Evolutionary conservation across 805 yeast genomes (phyloP), one percentile per base, ranked within the genome.

Genomic region (Schizosaccharomyces japonicus): DNA sequence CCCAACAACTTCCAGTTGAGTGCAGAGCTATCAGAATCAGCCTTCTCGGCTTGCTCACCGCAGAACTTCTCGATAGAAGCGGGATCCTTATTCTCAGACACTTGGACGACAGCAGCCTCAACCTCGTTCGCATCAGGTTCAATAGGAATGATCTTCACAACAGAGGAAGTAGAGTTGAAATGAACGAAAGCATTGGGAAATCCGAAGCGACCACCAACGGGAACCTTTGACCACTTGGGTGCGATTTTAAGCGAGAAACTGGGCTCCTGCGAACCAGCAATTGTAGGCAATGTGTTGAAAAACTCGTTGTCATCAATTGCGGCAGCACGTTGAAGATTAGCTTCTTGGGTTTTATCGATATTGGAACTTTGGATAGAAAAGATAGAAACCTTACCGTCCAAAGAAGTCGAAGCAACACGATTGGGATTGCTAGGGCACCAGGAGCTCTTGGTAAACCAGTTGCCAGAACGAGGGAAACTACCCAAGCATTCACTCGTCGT

Each of bases 351-450:
- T 27, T 39, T 28, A 21, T 26, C 30, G 47, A 39, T 21, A 60
- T 64, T 29, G 6, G 90, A 78, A 59, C 85, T 94, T 64, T 90
- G 99, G 52, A 90, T 66, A 21, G 94, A 72, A 63, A 85, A 95
- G 32, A 87, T 50, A 10, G 52, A 47, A 26, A 55, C 52, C 39
- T 51, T 52, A 4, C 58, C 58, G 29, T 55, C 58, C 33, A 52
- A 55, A 39, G 59, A 56, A 21, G 93, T 81, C 49, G 80, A 71
- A 4, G 94, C 94, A 66, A 90, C 80, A 47, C 82, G 63, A 52
- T 87, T 95, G 2, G 99, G 98, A 27, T 80, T 72, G 23, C 68
- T 61, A 39, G 94, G 94, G 50, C 94, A 92, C 66, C 85, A 90
- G 55, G 71, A 71, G 10, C 94, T 72, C 63, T 82, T 76, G 65